Percentiles rank a stretch among this genome's conserved stretches.
These are phyloP conservation scores for Penicillium sp. DNA, from an alignment of 2,329 filamentous ascomycete genomes.

Conservation along the genomic window DNA sequence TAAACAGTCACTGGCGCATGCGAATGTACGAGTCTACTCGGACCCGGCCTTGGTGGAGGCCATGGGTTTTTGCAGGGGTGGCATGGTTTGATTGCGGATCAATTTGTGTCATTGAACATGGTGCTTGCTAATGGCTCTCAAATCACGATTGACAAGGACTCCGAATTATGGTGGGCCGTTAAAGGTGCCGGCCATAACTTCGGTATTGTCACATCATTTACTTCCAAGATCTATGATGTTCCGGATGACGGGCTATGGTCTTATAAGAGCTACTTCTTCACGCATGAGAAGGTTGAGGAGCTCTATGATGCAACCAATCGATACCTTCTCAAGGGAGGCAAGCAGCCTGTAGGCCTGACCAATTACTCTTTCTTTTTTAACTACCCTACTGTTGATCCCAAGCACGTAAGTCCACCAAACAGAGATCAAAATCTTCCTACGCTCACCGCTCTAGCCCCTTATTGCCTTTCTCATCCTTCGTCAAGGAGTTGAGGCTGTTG, in stretches of 20 bases:
- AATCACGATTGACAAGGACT: conserved; percentile 39
- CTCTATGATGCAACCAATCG: conserved; percentile 52
- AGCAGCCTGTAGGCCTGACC: conserved; percentile 34
- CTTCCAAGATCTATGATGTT: conserved; percentile 50
- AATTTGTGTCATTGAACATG: conserved; percentile 53
- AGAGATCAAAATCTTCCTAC: too few species aligned
- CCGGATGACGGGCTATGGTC: conserved; percentile 34
- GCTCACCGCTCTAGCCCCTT: neutral
- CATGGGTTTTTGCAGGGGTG: conserved; percentile 57
- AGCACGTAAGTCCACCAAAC: neutral
- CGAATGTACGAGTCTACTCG: conserved; percentile 52
- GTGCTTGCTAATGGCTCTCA: conserved; percentile 53
- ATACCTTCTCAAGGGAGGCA: conserved; percentile 32
- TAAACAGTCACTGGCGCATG: conserved; percentile 49
- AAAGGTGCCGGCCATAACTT: conserved; percentile 61
- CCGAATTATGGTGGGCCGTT: conserved; percentile 60
- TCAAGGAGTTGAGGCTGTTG: conserved; percentile 41
- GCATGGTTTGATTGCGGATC: conserved; percentile 56
- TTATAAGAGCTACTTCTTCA: conserved; percentile 47
- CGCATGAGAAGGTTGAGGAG: conserved; percentile 51
- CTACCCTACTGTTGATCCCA: conserved; percentile 22
- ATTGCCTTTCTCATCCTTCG: neutral
- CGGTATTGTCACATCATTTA: conserved; percentile 55
- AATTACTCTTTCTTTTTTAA: conserved; percentile 48
- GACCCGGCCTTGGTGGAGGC: conserved; percentile 58